Base-by-base conservation (phyloP, 1,284 basidiomycete species). In the Irpex rosettiformis region DNA sequence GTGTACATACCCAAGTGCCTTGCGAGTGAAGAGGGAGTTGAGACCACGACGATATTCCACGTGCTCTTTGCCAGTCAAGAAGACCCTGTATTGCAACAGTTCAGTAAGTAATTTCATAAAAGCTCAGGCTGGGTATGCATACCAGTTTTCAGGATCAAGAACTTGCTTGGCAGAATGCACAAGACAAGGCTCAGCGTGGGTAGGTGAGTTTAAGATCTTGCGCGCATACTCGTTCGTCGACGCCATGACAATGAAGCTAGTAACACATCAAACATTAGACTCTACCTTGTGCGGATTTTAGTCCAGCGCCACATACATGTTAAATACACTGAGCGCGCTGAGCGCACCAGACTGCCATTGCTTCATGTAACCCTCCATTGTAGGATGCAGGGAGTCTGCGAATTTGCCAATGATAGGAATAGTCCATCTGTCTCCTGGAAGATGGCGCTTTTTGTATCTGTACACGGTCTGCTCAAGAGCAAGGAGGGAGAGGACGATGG, bases 181-280 rank as follows among this genome's bases (percentile, higher is more conserved):
- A 18, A 99, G 86, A 72, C 94, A 97, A 3, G 96, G 96, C 73
- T 96, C 94, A 52, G 95, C 89, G 68, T 90, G 87, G 22, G 76
- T 84, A 4, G 94, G 94, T 18, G 93, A 94, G 78, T 97, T 96
- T 69, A 98, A 79, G 66, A 97, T 95, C 75, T 95, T 96, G 66
- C 95, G 89, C 4, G 94, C 80, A 73, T 86, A 93, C 66, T 96
- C 88, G 68, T 94, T 97, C 3, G 91, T 89, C 11, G 95, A 93
- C 22, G 94, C 93, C 84, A 97, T 95, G 66, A 98, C 95, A 70
- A 98, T 97, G 75, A 97, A 98, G 67, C 95, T 97, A n/a, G n/a
- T n/a, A n/a, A 58, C 28, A 28, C 24, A 28, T 47, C 18, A 29
- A 59, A 22, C 55, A 18, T 18, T 52, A 65, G 55, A 55, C 43